These are phyloP conservation scores for Phytophthora citricola DNA, from an alignment of 352 stramenopile genomes.

Conservation along the genomic window DNA sequence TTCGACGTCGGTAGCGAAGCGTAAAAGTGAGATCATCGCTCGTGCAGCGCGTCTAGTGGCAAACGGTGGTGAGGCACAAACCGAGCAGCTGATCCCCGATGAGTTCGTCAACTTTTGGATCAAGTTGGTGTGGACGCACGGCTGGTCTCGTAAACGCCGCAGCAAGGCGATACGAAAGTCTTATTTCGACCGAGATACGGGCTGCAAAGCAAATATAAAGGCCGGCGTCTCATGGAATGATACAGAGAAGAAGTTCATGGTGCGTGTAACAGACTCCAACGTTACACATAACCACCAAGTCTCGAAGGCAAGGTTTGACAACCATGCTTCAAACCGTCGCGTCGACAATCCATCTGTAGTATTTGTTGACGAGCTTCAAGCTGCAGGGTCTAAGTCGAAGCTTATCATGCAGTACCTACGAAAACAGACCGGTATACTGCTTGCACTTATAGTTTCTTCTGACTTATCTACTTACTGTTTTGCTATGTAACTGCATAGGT, in stretches of 20 bases:
- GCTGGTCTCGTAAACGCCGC: too few relatives aligned
- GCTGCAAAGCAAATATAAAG: background rate
- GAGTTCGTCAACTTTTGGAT: too few relatives aligned
- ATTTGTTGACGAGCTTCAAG: constrained; percentile 16
- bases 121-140: too few relatives aligned
- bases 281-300: background rate
- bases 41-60: too few relatives aligned
- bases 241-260: background rate
- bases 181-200: background rate
- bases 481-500: background rate
- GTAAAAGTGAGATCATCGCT: too few relatives aligned
- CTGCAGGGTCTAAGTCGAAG: constrained; percentile 2
- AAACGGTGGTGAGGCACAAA: too few relatives aligned
- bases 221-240: background rate
- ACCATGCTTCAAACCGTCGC: background rate
- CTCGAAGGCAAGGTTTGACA: background rate
- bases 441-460: background rate
- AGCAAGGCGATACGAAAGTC: background rate
- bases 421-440: too few relatives aligned
- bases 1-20: too few relatives aligned
- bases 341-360: too few relatives aligned
- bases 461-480: background rate
- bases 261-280: background rate
- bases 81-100: too few relatives aligned
- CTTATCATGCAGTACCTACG: too few relatives aligned